Evolutionary conservation across 169 alveolate species (phyloP), one percentile per base, ranked within the genome.

Genomic region (Plasmodium blacklocki): DNA sequence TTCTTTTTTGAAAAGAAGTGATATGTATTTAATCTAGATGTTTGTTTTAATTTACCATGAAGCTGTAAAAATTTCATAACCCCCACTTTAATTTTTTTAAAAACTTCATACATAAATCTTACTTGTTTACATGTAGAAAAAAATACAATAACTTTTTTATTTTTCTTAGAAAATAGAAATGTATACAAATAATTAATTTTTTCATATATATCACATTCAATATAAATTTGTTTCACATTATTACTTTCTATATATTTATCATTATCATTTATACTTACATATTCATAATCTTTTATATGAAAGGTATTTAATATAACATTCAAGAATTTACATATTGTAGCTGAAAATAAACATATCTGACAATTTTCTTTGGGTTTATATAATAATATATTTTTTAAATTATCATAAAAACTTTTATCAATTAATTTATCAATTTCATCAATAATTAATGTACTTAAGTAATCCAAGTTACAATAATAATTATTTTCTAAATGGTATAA

Each of bases 71-170:
- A 90, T 52, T 96, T 90, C 74, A 95, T 93, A 7, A 98, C 98
- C 43, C 97, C 95, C 49, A 96, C 96, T 56, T 97, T 89, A 15
- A 78, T 78, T 70, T 96, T 93, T 83, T 96, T 96, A 72, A 98
- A 97, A 49, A 95, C 95, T 92, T 97, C 99, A 87, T 93, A 97
- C 68, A 96, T 96, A 89, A 96, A 96, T 64, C 99, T 88, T 15
- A 98, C 99, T 91, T 97, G 98, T 93, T 98, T 98, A 75, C 99
- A 96, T 19, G 99, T 94, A 0, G 98, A 95, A 63, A 98, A 93
- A 93, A 98, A 98, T 45, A 98, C 98, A 43, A 97, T 78, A 43
- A 95, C 88, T 92, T 98, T 96, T 59, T 95, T 91, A 70, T 93
- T 94, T 89, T 95, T 94, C 63, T 98, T 98, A 39, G 97, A 93